These are phyloP conservation scores for Ilyonectria robusta DNA, from an alignment of 2,329 filamentous ascomycete genomes.

Conservation along the genomic window DNA sequence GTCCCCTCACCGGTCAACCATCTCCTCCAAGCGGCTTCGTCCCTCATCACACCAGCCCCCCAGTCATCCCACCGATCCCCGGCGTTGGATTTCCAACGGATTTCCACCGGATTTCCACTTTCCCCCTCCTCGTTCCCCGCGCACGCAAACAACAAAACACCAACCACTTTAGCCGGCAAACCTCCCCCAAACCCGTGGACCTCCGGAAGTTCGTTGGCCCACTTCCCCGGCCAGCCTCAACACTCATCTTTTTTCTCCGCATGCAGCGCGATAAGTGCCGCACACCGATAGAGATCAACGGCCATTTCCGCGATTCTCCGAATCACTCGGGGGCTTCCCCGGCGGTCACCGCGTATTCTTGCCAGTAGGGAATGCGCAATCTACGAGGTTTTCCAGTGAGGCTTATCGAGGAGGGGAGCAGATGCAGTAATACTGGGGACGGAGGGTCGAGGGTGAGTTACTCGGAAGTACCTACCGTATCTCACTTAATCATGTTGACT, in stretches of 20 bases:
- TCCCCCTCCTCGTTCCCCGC: conserved; percentile 2
- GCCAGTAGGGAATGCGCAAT: background rate
- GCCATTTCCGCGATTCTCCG: conserved; percentile 1
- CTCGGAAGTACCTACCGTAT: background rate
- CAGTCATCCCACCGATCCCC: background rate
- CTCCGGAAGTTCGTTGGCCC: conserved; percentile 6
- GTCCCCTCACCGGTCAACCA: conserved; percentile 27
- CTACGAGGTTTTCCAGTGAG: background rate
- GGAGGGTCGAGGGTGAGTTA: background rate
- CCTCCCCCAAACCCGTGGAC: background rate
- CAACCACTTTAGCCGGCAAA: conserved; percentile 1
- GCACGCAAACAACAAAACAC: background rate
- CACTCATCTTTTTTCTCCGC: conserved; percentile 8
- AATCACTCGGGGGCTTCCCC: background rate
- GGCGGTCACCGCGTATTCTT: background rate
- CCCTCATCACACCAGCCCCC: conserved; percentile 23
- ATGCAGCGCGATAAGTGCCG: background rate
- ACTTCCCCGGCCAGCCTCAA: conserved; percentile 17
- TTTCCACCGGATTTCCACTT: background rate
- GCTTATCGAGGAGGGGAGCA: background rate
- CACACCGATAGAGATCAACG: background rate
- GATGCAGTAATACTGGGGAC: conserved; percentile 1
- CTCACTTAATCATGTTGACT: background rate
- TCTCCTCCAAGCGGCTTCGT: conserved; percentile 24
- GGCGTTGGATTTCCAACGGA: background rate